phyloP scores from a whole-genome alignment of 2,329 filamentous ascomycete species.

The Aschersonia sp. region DNA sequence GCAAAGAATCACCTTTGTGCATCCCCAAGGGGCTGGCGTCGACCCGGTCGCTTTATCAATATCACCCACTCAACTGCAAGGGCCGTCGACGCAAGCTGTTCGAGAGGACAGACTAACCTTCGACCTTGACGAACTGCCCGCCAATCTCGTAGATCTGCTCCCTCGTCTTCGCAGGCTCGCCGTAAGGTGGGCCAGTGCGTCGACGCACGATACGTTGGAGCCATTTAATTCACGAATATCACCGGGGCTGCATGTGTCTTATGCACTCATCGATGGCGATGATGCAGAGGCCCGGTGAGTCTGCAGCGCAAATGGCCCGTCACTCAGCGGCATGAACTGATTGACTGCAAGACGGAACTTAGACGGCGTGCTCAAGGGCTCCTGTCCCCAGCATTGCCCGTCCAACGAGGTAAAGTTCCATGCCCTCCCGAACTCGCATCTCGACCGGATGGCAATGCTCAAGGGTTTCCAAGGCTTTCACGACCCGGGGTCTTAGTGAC shows the following conservation, averaged over 20 bases:
- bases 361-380: neutral
- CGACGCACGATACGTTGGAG: conserved; percentile 40
- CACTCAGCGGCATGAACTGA: neutral
- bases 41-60: conserved; percentile 50
- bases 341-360: neutral
- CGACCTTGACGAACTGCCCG: conserved; percentile 56
- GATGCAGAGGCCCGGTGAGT: conserved; percentile 10
- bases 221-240: conserved; percentile 64
- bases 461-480: conserved; percentile 40
- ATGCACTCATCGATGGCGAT: conserved; percentile 34
- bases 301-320: neutral
- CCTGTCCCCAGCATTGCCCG: neutral
- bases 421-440: too few species aligned
- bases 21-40: conserved; percentile 46
- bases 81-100: conserved; percentile 44
- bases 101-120: conserved; percentile 72
- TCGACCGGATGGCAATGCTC: too few species aligned
- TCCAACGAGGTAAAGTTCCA: neutral
- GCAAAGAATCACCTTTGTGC: conserved; percentile 67
- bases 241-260: conserved; percentile 71
- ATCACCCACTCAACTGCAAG: conserved; percentile 36
- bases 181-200: conserved; percentile 59
- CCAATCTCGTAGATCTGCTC: conserved; percentile 47
- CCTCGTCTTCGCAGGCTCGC: conserved; percentile 56
- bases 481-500: conserved; percentile 23